phyloP scores from a whole-genome alignment of 1,284 basidiomycete genomes.

The Ustilago hordei region DNA sequence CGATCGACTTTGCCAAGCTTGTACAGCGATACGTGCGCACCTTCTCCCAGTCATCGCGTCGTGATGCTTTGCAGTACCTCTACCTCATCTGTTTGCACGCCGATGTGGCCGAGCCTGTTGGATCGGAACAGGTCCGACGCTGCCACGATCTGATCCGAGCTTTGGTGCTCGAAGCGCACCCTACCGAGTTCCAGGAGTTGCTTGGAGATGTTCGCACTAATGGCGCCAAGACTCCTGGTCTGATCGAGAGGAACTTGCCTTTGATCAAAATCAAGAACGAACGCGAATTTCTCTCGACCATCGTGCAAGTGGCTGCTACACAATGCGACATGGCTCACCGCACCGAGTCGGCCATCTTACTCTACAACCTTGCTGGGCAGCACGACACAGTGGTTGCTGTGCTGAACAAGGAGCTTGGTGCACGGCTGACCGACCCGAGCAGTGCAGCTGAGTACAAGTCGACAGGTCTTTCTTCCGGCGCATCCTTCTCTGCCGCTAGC shows the following conservation, averaged over 20 bases:
- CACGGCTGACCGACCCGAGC: slow-evolving; percentile 69
- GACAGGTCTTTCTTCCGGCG: slow-evolving; percentile 37
- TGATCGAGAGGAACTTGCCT: slow-evolving; percentile 84
- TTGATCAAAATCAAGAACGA: slow-evolving; percentile 81
- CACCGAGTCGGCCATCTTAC: slow-evolving; percentile 88
- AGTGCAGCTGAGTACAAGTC: slow-evolving; percentile 44
- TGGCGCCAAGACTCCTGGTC: slow-evolving; percentile 86
- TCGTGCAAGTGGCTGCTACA: slow-evolving; percentile 83
- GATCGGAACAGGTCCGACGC: slow-evolving; percentile 83
- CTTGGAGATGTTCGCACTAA: slow-evolving; percentile 90
- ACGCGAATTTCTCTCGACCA: slow-evolving; percentile 82
- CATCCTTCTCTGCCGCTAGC: slow-evolving; percentile 75
- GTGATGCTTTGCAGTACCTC: slow-evolving; percentile 94
- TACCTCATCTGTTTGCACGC: slow-evolving; percentile 84
- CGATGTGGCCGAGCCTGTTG: slow-evolving; percentile 76
- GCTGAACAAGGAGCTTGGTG: slow-evolving; percentile 89
- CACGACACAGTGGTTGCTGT: slow-evolving; percentile 88
- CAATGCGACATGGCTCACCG: slow-evolving; percentile 78
- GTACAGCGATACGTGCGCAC: slow-evolving; percentile 92
- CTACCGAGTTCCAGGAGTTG: slow-evolving; percentile 79
- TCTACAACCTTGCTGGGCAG: slow-evolving; percentile 94
- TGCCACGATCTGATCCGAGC: slow-evolving; percentile 89
- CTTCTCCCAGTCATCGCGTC: slow-evolving; percentile 89
- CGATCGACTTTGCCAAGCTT: slow-evolving; percentile 82
- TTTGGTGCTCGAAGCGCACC: slow-evolving; percentile 85